Base-by-base conservation (phyloP, 2,329 filamentous ascomycete genomes). In the Colletotrichum shisoi region DNA sequence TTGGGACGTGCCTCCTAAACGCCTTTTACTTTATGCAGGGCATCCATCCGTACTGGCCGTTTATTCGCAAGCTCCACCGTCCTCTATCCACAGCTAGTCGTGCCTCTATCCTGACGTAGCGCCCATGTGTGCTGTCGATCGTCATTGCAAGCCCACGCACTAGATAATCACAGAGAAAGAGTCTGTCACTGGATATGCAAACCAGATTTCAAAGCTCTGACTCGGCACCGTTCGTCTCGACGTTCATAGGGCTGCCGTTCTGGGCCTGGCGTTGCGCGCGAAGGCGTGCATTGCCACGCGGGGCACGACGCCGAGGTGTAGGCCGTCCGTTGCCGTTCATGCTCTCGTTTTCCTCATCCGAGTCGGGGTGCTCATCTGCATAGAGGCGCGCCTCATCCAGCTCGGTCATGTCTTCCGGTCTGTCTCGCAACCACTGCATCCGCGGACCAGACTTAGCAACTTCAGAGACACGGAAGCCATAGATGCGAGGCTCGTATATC, bases 401-500 rank as follows among this genome's bases (percentile, higher is more conserved):
- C 73, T 96, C 91, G 49, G 84, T 89, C 62, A 97, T 84, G 74
- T 97, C 88, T 15, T 84, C 83, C 0, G 95, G 95, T 75, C 93
- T 91, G 79, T 91, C 89, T 71, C 95, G 88, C 73, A 99, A 82
- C 95, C 95, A 99, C 76, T 94, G 93, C 95, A 99, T 99, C 69
- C 95, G 87, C 13, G 95, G 95, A 0, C 95, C 95, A 27, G 92
- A 93, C 71, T 91, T 88, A 48, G 95, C 92, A 65, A 94, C 85
- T 79, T 98, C 95, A 19, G 92, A 94, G 24, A 99, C 95, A 69
- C 91, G 88, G 82, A 99, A 99, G 34, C 95, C 95, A 79, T 98
- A 99, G 76, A 99, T 98, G 72, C 90, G 91, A 67, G 95, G 93
- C 76, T 97, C 93, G 79, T 98, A 98, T 73, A 97, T 92, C 77